Evolutionary conservation across 192 early-diverging fungal species (phyloP), one percentile per base, ranked within the genome.

Genomic region (Rhizophagus prolifer): DNA sequence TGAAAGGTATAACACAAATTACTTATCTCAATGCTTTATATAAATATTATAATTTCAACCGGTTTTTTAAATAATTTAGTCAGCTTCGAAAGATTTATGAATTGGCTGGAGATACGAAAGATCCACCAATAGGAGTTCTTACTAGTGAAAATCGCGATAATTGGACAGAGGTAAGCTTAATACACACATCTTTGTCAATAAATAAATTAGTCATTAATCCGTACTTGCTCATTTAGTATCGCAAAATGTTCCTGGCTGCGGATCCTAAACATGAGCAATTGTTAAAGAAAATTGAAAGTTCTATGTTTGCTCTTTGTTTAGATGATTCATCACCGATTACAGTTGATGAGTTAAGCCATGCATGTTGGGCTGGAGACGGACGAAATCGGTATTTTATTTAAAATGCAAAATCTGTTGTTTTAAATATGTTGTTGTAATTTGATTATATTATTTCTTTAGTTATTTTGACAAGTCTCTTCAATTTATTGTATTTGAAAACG

Each of bases 401-500:
- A 50, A 50, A 19, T 19, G 2, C 4, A 1, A 50, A 16, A 4
- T 16, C 3, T 19, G 0, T 50, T 50, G 12, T 50, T 50, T 19
- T 50, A 50, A 5, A 8, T 19, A 12, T 50, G 19, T 50, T 19
- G 0, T 13, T 4, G 3, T 19, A 16, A 4, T 50, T 50, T 19
- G 1, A 50, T 50, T 2, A 10, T 44, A 12, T 12, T 12, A 44
- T 50, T 4, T 50, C 47, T 50, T 19, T 50, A 50, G 47, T 50
- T 50, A 50, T 36, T 67, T 67, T 85, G 97, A 99, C 88, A 97
- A 99, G 87, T 86, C 94, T 58, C 86, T 95, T 73, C 96, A 99
- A 87, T 97, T 99, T 67, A 94, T 98, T 83, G 93, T 97, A 67
- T 95, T 94, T 85, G 96, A 96, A 75, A 99, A 99, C 88, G 97